These are phyloP conservation scores for Prunus padus DNA, from an alignment of 306 rosid species.

Conservation along the genomic window DNA sequence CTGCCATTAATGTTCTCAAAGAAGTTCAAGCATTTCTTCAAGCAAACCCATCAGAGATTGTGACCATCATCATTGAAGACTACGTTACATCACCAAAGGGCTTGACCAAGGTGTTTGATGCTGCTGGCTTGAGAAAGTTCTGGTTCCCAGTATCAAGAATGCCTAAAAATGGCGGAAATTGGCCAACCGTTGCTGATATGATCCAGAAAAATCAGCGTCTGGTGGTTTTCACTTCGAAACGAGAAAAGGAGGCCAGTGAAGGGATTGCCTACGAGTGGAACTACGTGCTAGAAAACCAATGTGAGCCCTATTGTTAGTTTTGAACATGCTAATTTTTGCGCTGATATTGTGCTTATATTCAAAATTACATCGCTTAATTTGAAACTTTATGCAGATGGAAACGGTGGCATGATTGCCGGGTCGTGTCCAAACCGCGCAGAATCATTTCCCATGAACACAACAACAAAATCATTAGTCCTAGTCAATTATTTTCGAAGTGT, in stretches of 20 bases:
- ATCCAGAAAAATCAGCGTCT: conserved; percentile 74
- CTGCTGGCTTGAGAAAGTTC: conserved; percentile 77
- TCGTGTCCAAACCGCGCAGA: conserved; percentile 59
- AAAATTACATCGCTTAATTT: background rate
- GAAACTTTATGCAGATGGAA: conserved; percentile 48
- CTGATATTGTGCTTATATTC: background rate
- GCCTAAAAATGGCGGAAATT: conserved; percentile 82
- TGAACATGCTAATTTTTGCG: background rate
- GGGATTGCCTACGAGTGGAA: conserved; percentile 94
- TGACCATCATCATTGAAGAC: conserved; percentile 84
- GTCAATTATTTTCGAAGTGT: conserved; percentile 52
- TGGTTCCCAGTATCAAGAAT: conserved; percentile 90
- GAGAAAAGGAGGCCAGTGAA: conserved; percentile 70
- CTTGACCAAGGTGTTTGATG: conserved; percentile 78
- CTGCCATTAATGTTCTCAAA: conserved; percentile 73
- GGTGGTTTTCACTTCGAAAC: conserved; percentile 82
- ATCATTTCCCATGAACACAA: conserved; percentile 55
- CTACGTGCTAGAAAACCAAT: conserved; percentile 88
- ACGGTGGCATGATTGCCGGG: conserved; percentile 61
- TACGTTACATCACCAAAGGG: conserved; percentile 87
- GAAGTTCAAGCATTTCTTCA: conserved; percentile 73
- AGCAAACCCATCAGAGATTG: conserved; percentile 79
- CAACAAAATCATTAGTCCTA: conserved; percentile 56
- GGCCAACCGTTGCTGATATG: conserved; percentile 87
- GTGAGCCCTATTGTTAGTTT: conserved; percentile 37